Conservation (phyloP, 2,329 filamentous ascomycete genomes). For the Arthrobotrys iridis region DNA sequence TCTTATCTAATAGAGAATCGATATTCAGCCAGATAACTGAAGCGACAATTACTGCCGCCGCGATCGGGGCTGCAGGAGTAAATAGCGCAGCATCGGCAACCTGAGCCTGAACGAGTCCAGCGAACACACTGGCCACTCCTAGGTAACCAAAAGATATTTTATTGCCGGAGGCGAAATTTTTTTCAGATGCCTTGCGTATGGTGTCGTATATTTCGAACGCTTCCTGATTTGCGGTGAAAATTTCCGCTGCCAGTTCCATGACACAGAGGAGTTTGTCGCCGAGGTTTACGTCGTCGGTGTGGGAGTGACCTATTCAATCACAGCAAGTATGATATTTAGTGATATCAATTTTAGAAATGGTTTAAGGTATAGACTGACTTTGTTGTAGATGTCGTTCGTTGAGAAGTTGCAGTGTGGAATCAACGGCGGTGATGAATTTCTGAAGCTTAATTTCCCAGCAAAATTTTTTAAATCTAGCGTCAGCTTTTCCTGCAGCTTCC, state of each 20-base stretch:
- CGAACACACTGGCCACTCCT: background rate
- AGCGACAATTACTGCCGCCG: background rate
- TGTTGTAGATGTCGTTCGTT: background rate
- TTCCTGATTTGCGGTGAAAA: background rate
- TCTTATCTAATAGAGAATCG: background rate
- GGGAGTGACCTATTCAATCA: background rate
- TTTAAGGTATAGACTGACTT: too few species aligned
- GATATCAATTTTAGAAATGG: too few species aligned
- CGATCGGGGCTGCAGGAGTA: background rate
- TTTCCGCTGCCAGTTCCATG: background rate
- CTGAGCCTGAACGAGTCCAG: background rate
- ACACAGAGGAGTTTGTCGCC: background rate
- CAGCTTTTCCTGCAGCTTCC: background rate
- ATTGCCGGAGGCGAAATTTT: background rate
- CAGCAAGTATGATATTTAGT: too few species aligned
- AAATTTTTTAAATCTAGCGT: background rate
- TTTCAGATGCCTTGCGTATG: background rate
- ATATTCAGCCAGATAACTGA: background rate
- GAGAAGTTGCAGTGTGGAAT: background rate
- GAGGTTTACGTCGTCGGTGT: background rate
- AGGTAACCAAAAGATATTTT: background rate
- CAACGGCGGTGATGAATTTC: background rate
- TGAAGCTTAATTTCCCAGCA: slow-evolving; percentile 5
- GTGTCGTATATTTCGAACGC: slow-evolving; percentile 3
- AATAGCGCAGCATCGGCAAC: background rate